Percentiles rank a stretch among this genome's conserved stretches.
These are phyloP conservation scores for Chaetomium sp. DNA, from an alignment of 2,329 filamentous ascomycete genomes.

Conservation along the genomic window DNA sequence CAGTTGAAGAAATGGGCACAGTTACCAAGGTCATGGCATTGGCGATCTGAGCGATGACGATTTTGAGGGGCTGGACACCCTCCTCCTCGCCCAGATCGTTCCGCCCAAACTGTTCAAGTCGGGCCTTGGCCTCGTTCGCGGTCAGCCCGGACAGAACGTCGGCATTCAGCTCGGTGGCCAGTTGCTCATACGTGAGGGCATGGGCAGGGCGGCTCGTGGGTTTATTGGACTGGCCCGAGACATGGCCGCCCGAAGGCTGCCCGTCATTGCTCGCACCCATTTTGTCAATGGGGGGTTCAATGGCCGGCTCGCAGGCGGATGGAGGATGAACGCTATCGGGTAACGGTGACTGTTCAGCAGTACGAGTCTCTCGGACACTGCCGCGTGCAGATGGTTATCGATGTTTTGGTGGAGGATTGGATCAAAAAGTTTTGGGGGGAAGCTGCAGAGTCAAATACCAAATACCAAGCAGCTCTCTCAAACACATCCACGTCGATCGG, in stretches of 20 bases:
- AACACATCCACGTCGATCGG: background rate
- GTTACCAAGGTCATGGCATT: constrained; percentile 76
- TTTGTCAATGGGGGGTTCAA: background rate
- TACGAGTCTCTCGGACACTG: background rate
- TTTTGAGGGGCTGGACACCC: constrained; percentile 69
- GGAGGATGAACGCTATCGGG: background rate
- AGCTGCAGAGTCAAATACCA: background rate
- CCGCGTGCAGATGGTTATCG: background rate
- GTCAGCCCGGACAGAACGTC: constrained; percentile 68
- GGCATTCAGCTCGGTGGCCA: constrained; percentile 63
- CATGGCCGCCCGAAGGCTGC: constrained; percentile 34
- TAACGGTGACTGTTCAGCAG: background rate
- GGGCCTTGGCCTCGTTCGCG: constrained; percentile 58
- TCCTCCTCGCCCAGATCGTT: constrained; percentile 75
- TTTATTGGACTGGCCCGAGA: constrained; percentile 49
- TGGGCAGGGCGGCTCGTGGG: constrained; percentile 66
- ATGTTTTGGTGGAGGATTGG: background rate
- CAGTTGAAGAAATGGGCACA: constrained; percentile 33
- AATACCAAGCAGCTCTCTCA: background rate
- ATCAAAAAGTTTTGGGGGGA: background rate
- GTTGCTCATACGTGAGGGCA: constrained; percentile 60
- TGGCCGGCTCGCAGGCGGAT: background rate
- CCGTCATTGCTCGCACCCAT: constrained; percentile 35
- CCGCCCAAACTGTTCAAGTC: constrained; percentile 61
- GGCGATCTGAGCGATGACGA: constrained; percentile 70